Evolutionary conservation across 1,284 basidiomycete genomes (phyloP).

Genomic region (Volvariella surrecta): DNA sequence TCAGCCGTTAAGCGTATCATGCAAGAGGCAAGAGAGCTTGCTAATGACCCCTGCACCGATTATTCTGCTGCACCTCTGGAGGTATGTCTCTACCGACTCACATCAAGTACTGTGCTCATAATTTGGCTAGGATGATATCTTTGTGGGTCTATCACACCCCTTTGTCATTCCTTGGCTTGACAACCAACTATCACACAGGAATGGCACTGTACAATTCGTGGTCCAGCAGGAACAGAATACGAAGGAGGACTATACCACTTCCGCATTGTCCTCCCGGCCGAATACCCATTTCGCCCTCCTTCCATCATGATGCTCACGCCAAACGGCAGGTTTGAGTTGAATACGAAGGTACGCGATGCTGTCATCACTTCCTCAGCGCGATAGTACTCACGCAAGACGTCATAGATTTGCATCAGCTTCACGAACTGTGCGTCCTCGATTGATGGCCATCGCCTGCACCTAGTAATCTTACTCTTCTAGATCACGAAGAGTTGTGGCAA

Average conservation of each 20-base stretch:
- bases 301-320: constrained; percentile 93
- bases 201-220: constrained; percentile 96
- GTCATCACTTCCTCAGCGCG: neutral
- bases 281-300: constrained; percentile 93
- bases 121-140: constrained; percentile 63
- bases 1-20: constrained; percentile 91
- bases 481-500: constrained; percentile 90
- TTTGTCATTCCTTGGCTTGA: neutral
- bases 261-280: constrained; percentile 83
- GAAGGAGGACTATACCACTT: constrained; percentile 91
- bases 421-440: constrained; percentile 62
- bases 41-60: constrained; percentile 73
- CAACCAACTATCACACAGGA: constrained; percentile 41
- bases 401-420: constrained; percentile 88
- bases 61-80: constrained; percentile 85
- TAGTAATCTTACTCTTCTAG: constrained; percentile 25
- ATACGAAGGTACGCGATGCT: constrained; percentile 72
- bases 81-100: constrained; percentile 34
- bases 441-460: neutral
- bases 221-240: constrained; percentile 81
- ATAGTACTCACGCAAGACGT: constrained; percentile 10
- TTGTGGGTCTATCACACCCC: constrained; percentile 38
- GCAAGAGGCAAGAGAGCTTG: constrained; percentile 89
- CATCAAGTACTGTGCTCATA: neutral
- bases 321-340: constrained; percentile 90